Evolutionary conservation across 495 filamentous ascomycete species (phyloP), one percentile per base, ranked within the genome.

Genomic region (Penicillium argentinense): DNA sequence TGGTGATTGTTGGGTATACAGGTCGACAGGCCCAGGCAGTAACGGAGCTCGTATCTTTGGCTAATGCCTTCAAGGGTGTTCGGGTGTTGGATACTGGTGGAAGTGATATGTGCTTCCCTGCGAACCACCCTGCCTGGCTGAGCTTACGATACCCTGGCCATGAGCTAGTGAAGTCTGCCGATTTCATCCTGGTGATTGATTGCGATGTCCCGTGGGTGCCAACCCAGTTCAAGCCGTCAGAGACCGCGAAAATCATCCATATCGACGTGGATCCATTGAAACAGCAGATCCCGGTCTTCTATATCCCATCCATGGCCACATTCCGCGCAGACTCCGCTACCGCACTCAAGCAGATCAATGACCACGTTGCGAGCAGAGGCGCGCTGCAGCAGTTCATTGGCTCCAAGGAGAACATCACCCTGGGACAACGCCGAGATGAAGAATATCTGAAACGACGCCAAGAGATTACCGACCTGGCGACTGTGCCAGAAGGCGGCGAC

Each of bases 51-150:
- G 87, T 97, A 2, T 79, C 80, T 24, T 63, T 97, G 28, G 88
- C 90, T 9, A 75, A 95, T 63, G 81, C 74, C 1, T 79, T 96
- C 44, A 85, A 84, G 56, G 89, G 89, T 0, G 63, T 96, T 33
- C 74, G 90, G 9, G 89, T 97, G 13, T 67, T 97, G 21, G 92
- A 97, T 63, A 91, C 89, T 1, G 88, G 88, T 18, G 91, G 90
- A 25, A 87, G 87, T 59, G 92, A 97, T 62, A 93, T 97, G 92
- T 95, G 88, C 59, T 97, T 97, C 68, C 92, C 92, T 2, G 86
- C 84, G 2, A 75, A 91, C 40, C 91, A 96, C 49, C 71, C 74
- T 0, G 81, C 69, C 5, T 86, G 83, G 76, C 63, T 96, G 19
- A 89, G 92, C 2, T 60, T 95, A 53, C 74, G 82, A 49, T 96